A percentile compares a stretch with the other conserved stretches of the same genome.
Evolutionary conservation across 164 flowering plant genomes (phyloP).

Genomic region (Chloranthus sessilifolius): DNA sequence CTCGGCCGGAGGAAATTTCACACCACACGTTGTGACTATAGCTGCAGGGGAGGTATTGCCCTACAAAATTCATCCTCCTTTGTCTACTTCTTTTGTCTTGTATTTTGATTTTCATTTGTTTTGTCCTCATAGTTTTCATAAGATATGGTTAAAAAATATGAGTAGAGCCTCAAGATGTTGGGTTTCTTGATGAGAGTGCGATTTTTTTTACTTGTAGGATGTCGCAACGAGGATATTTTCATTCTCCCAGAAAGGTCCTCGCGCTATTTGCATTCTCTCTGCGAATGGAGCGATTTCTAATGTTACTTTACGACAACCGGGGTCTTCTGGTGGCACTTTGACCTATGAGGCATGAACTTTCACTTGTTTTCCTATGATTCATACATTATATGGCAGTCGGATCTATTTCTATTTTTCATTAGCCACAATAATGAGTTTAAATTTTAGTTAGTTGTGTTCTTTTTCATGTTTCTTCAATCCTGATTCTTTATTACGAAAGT

Average conservation of each 20-base stretch:
- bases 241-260: constrained; percentile 60
- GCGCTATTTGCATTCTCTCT: constrained; percentile 77
- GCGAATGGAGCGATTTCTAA: constrained; percentile 84
- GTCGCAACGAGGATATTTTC: constrained; percentile 61
- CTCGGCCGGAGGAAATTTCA: constrained; percentile 72
- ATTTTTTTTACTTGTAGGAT: constrained; percentile 47
- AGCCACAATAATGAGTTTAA: not conserved
- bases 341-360: constrained; percentile 65
- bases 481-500: no score
- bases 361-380: no score
- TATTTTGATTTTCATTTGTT: not conserved
- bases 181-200: no score
- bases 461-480: not conserved
- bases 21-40: constrained; percentile 74
- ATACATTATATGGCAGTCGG: not conserved
- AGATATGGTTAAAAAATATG: no score
- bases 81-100: not conserved
- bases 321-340: constrained; percentile 71
- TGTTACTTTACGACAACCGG: constrained; percentile 79
- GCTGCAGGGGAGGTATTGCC: constrained; percentile 69
- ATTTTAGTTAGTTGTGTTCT: not conserved
- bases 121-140: not conserved
- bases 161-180: not conserved
- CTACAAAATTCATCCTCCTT: not conserved
- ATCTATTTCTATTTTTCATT: not conserved